A percentile compares a stretch with the other conserved stretches of the same genome.
Conservation (phyloP, 345 rosid genomes). For the Noccaea bulbosa region DNA sequence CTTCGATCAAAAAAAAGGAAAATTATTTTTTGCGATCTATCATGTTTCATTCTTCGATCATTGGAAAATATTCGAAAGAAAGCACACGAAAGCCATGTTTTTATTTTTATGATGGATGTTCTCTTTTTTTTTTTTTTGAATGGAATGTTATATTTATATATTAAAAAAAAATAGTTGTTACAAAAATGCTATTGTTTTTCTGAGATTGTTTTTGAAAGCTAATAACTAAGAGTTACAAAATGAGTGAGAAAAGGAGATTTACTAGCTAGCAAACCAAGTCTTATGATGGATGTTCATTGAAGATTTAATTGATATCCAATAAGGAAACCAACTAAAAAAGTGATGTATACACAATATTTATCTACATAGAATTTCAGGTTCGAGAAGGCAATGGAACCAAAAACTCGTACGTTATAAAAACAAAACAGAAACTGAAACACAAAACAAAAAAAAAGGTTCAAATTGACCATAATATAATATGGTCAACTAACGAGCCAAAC, state of each 20-base stretch:
- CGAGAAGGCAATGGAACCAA: background rate
- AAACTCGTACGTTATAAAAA: background rate
- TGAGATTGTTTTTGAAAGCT: no score
- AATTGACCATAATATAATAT: background rate
- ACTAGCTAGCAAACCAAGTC: no score
- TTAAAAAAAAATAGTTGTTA: no score
- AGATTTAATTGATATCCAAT: background rate
- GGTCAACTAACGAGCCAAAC: background rate
- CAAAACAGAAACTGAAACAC: background rate
- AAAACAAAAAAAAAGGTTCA: background rate
- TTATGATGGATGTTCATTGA: background rate
- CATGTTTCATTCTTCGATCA: background rate
- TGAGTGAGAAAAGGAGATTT: no score
- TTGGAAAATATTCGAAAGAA: background rate
- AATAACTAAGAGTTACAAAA: no score
- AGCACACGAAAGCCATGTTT: background rate
- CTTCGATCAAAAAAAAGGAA: no score
- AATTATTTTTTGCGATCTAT: no score
- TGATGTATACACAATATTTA: background rate
- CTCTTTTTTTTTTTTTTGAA: no score
- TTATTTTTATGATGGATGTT: background rate
- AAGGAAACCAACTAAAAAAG: background rate
- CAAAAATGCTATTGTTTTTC: no score
- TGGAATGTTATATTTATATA: no score
- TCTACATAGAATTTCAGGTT: background rate